These are phyloP conservation scores for Sphagnurus paluster DNA, from an alignment of 1,284 basidiomycete genomes.

Conservation along the genomic window DNA sequence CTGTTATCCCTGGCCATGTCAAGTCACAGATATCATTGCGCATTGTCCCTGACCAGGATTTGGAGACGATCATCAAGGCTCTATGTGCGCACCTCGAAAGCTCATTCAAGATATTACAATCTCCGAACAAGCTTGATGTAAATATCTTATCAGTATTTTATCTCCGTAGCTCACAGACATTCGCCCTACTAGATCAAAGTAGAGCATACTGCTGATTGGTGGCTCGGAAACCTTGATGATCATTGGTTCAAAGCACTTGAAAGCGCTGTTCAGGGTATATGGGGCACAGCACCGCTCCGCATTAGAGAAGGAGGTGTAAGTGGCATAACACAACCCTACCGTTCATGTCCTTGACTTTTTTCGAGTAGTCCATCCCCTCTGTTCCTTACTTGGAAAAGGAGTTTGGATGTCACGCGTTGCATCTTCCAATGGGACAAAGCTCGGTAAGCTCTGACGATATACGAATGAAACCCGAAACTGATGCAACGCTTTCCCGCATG, in stretches of 20 bases:
- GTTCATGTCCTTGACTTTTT: background rate
- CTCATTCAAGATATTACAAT: conserved; percentile 64
- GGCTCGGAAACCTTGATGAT: conserved; percentile 86
- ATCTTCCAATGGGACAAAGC: conserved; percentile 88
- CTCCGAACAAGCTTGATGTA: conserved; percentile 75
- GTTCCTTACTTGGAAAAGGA: conserved; percentile 92
- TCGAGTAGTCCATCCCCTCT: conserved; percentile 82
- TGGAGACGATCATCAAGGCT: conserved; percentile 66
- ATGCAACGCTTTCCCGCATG: conserved; percentile 1
- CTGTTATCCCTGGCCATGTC: conserved; percentile 85
- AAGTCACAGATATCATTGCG: conserved; percentile 84
- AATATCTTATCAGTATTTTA: conserved; percentile 10
- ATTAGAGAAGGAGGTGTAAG: conserved; percentile 93
- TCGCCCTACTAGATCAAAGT: conserved; percentile 59
- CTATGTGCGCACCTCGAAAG: conserved; percentile 61
- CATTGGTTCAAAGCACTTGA: conserved; percentile 86
- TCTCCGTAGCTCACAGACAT: background rate
- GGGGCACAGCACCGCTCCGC: conserved; percentile 81
- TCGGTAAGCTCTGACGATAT: conserved; percentile 47
- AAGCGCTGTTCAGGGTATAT: conserved; percentile 79
- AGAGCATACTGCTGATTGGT: conserved; percentile 92
- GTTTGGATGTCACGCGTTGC: conserved; percentile 80
- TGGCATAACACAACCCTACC: conserved; percentile 20
- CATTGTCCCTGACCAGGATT: conserved; percentile 91
- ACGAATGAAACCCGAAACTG: conserved; percentile 1